Base-by-base conservation (phyloP, 768 basidiomycete genomes). In the Lactarius deliciosus region DNA sequence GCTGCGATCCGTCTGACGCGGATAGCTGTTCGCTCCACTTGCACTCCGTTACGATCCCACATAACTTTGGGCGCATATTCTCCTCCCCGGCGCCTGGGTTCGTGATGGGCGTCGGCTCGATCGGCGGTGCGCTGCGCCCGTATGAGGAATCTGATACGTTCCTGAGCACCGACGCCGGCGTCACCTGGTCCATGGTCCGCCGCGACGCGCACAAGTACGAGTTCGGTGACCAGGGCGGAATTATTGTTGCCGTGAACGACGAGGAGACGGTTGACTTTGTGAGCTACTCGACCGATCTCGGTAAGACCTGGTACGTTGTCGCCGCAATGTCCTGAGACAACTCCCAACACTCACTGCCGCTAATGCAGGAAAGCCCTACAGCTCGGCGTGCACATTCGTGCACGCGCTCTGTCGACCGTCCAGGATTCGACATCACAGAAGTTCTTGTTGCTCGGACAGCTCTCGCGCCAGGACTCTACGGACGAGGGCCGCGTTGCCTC, bases 371-470 rank as follows among this genome's bases (percentile, higher is more conserved):
- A 84, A 64, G 78, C 81, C 15, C 87, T 91, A 68, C 77, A 90
- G 15, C 78, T 96, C 60, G 91, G 86, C 2, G 75, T 91, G 65
- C 87, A 79, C 34, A 68, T 98, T 5, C 87, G 89, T 25, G 88
- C 92, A 0, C 82, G 86, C 9, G 86, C 86, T 0, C 79, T 99
- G n/a, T 87, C 90, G 50, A 97, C 94, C 4, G 84, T 98, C 6
- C 92, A 94, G 0, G 97, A 99, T 71, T 94, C 94, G 15, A 98
- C 97, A 0, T 96, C 94, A 0, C 96, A 97, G 74, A 98, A 96
- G 77, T 98, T 98, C 80, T 74, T 98, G 10, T 81, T 99, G 9
- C 82, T 97, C 30, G 97, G 90, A 5, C 88, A 90, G 66, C 81
- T 94, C 15, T 79, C 85, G 2, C 84, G 87, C 25, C 76, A 81